These are phyloP conservation scores for Geosmithia morbida DNA, from an alignment of 2,329 filamentous ascomycete species.

Conservation along the genomic window DNA sequence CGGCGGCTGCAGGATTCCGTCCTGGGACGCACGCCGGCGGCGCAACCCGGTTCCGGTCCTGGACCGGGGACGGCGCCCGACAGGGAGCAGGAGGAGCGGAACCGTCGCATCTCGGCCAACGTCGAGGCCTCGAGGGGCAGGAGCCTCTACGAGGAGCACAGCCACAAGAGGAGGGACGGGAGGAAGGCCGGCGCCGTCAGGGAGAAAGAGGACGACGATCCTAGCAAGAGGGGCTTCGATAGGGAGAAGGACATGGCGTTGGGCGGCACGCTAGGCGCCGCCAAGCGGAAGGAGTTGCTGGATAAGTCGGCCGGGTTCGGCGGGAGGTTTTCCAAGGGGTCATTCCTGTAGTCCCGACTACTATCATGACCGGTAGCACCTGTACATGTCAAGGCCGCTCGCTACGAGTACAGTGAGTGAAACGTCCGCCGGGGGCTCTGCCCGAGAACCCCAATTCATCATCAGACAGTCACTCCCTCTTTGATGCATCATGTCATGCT, in stretches of 20 bases:
- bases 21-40: slow-evolving; percentile 48
- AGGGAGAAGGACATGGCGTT: slow-evolving; percentile 86
- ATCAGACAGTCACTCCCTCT: too few species aligned
- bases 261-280: slow-evolving; percentile 54
- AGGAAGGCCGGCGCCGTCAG: slow-evolving; percentile 6
- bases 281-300: slow-evolving; percentile 66
- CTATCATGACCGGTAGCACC: too few species aligned
- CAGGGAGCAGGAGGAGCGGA: slow-evolving; percentile 40
- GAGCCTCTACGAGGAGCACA: slow-evolving; percentile 47
- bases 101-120: slow-evolving; percentile 29
- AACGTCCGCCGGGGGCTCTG: too few species aligned
- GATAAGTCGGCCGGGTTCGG: slow-evolving; percentile 70
- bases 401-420: too few species aligned
- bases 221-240: slow-evolving; percentile 79
- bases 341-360: slow-evolving; percentile 36
- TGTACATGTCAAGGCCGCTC: too few species aligned
- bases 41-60: slow-evolving; percentile 21
- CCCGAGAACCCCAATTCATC: too few species aligned
- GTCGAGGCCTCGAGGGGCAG: slow-evolving; percentile 39
- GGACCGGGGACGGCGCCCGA: slow-evolving; percentile 26
- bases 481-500: too few species aligned
- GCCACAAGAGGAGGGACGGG: slow-evolving; percentile 16
- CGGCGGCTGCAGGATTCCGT: slow-evolving; percentile 69
- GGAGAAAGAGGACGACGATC: slow-evolving; percentile 70
- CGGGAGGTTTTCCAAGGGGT: slow-evolving; percentile 68